phyloP scores from a whole-genome alignment of 192 early-diverging fungal species.

The Oehlia diaphana region DNA sequence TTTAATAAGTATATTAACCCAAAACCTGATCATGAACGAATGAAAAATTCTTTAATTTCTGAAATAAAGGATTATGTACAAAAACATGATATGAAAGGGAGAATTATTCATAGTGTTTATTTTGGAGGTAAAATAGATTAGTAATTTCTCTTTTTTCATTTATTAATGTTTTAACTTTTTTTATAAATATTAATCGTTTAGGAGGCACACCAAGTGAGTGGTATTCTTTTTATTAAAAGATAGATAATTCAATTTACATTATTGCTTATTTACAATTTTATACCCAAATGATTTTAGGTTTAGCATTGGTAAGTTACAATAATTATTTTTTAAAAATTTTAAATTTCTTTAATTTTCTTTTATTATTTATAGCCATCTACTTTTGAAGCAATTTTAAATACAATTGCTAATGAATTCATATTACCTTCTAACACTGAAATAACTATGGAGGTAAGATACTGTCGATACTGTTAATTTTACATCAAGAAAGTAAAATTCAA shows the following conservation, averaged over 20 bases:
- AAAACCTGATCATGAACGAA: conserved; percentile 43
- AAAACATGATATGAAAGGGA: conserved; percentile 31
- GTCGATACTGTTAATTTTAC: background rate
- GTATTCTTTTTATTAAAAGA: background rate
- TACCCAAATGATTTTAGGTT: background rate
- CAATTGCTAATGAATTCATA: conserved; percentile 32
- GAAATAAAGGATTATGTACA: conserved; percentile 44
- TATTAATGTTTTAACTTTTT: background rate
- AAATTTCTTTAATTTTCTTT: background rate
- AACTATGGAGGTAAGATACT: conserved; percentile 49
- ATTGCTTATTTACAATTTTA: too few relatives aligned
- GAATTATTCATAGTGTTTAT: conserved; percentile 48
- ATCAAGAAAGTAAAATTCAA: too few relatives aligned
- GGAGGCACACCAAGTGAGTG: conserved; percentile 55
- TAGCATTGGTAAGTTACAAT: conserved; percentile 3
- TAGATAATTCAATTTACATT: too few relatives aligned
- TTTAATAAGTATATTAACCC: conserved; percentile 61
- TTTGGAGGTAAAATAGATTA: conserved; percentile 44
- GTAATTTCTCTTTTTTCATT: background rate
- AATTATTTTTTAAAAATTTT: background rate
- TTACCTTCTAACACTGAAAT: conserved; percentile 44
- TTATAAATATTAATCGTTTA: conserved; percentile 9
- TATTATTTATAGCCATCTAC: conserved; percentile 39
- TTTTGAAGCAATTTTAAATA: conserved; percentile 39
- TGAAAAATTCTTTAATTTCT: conserved; percentile 38